Evolutionary conservation across 2,329 filamentous ascomycete species (phyloP).

Genomic region (Diaporthe humulicola): DNA sequence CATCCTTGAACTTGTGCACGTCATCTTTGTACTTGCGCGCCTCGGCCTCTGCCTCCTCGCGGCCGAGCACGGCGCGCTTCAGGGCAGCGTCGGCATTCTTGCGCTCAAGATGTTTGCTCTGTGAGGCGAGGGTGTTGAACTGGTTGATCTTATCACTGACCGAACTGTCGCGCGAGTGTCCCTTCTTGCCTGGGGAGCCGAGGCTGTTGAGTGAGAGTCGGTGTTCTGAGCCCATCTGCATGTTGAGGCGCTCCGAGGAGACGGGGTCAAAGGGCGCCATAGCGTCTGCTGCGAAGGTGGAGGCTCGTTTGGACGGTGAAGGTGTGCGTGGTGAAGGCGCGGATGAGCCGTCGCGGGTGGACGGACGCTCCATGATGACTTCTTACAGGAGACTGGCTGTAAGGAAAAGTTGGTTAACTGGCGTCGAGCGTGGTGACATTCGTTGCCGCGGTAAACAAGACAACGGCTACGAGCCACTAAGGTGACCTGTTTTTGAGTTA

Average conservation of each 20-base stretch:
- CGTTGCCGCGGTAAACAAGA: conserved; percentile 12
- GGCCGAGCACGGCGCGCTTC: conserved; percentile 75
- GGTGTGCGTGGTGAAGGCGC: conserved; percentile 36
- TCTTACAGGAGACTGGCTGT: not conserved
- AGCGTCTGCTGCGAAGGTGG: conserved; percentile 29
- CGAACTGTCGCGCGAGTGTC: conserved; percentile 68
- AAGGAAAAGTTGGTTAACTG: not conserved
- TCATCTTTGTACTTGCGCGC: conserved; percentile 71
- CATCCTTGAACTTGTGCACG: conserved; percentile 73
- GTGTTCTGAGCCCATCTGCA: conserved; percentile 53
- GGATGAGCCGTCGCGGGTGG: conserved; percentile 31
- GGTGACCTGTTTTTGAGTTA: not conserved
- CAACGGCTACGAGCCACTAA: not conserved
- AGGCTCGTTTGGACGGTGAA: conserved; percentile 33
- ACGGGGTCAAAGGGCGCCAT: conserved; percentile 67
- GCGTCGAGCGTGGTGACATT: not conserved
- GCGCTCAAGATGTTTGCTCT: conserved; percentile 72
- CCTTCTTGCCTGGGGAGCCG: conserved; percentile 53
- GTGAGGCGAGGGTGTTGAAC: conserved; percentile 75
- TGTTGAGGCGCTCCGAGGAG: conserved; percentile 75
- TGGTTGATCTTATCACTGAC: conserved; percentile 78
- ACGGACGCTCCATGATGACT: conserved; percentile 35
- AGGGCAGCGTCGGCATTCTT: conserved; percentile 76
- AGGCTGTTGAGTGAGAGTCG: conserved; percentile 43
- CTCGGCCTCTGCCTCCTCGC: conserved; percentile 80